Base-by-base conservation (phyloP, 106 monocot genomes). In the Amphibolis antarctica region DNA sequence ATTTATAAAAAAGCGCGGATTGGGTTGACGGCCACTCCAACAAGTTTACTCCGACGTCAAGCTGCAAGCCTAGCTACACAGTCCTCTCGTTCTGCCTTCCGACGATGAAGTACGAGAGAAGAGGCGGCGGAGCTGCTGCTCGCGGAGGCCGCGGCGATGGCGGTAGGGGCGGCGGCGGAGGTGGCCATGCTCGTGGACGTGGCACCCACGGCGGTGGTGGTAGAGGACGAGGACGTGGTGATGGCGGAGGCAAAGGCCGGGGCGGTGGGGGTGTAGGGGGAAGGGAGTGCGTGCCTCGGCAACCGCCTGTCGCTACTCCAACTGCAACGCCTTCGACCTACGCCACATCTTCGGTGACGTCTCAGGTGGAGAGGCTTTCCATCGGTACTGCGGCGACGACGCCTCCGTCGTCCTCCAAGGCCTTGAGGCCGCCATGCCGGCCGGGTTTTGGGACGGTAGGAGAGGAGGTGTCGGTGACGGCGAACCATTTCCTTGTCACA, bases 401-500 rank as follows among this genome's bases (percentile, higher is more conserved):
- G 1, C 10, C 43, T 0, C 54, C 66, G 50, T 49, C 21, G 12
- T 26, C 30, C 24, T 20, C 30, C 22, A 44, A 19, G 36, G 48
- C 9, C 26, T 12, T 22, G 19, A 12, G 42, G 10, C 28, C 21
- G 29, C 62, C 42, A 0, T 9, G 0, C 10, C 29, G 62, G 4
- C 47, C 42, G 21, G 60, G 63, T 13, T 10, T 24, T 15, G 63
- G 63, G 4, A 46, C 24, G 4, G 63, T 12, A 46, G 63, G 18
- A 46, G 6, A 11, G 25, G 44, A 6, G 46, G 63, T 24, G 25
- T 46, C n/a, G n/a, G 63, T 63, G 10, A 21, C 9, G n/a, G 63
- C 63, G 1, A 63, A 63, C 13, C 63, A 63, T 26, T 63, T 63
- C 63, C 21, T 46, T 0, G 63, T 63, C 6, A 2, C 44, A 3